Conservation (phyloP, 1,139 yeast genomes). For the Debaryomyces sp. region DNA sequence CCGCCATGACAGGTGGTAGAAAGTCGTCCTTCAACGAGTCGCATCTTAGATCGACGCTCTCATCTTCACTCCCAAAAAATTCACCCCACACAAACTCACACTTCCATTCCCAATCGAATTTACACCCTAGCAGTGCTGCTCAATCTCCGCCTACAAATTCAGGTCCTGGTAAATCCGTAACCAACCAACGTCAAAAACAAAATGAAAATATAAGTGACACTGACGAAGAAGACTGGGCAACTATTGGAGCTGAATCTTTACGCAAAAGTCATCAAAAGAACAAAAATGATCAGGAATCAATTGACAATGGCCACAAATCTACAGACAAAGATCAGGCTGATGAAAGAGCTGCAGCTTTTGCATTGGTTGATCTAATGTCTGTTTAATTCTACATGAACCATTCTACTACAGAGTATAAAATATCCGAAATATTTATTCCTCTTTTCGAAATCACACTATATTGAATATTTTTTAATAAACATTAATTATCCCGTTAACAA, state of each 20-base stretch:
- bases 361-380: slow-evolving; percentile 61
- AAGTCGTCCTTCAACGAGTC: slow-evolving; percentile 51
- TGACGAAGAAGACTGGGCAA: slow-evolving; percentile 95
- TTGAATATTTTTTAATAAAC: neutral
- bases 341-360: slow-evolving; percentile 62
- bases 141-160: slow-evolving; percentile 2
- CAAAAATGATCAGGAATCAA: slow-evolving; percentile 4
- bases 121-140: neutral
- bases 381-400: slow-evolving; percentile 14
- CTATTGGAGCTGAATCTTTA: slow-evolving; percentile 75
- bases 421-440: neutral
- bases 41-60: slow-evolving; percentile 43
- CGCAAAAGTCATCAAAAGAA: slow-evolving; percentile 30
- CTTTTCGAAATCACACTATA: neutral
- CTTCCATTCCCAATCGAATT: slow-evolving; percentile 5
- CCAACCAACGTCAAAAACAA: neutral
- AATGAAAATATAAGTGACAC: slow-evolving; percentile 48
- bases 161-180: neutral
- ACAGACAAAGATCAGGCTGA: slow-evolving; percentile 25
- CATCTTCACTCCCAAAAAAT: slow-evolving; percentile 29
- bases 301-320: neutral
- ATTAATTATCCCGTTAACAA: neutral
- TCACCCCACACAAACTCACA: slow-evolving; percentile 7
- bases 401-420: neutral
- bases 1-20: slow-evolving; percentile 30